Base-by-base conservation (phyloP, 2,329 filamentous ascomycete genomes). In the Escovopsis weberi region DNA sequence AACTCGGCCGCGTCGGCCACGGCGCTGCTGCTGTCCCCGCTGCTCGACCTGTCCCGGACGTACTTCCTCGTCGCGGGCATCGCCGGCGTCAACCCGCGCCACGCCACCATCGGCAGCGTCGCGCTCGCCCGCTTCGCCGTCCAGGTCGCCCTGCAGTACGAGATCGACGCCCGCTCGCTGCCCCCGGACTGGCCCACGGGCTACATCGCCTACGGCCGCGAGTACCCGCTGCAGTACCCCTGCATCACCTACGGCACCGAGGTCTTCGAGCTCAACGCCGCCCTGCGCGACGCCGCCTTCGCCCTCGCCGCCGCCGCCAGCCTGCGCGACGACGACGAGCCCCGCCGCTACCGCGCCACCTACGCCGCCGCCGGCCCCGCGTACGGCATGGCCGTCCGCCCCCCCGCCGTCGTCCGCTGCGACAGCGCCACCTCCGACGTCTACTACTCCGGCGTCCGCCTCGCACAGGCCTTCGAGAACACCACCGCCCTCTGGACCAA, bases 11-110 rank as follows among this genome's bases (percentile, higher is more conserved):
- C 72, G 6, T 78, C 78, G 0, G 69, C 83, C 46, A 70, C 70
- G 38, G 74, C 82, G 0, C 65, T 86, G 9, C 64, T 74, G n/a
- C 67, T 79, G 12, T 81, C 75, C 0, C 56, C 64, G 2, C 54
- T 63, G 10, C 85, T 87, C 57, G 69, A 86, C 59, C 67, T 87
- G 11, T 68, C 62, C 2, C 59, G 66, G 39, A 81, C 82, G 1
- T 87, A 87, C 61, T 85, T 85, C 59, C 59, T 87, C 44, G 59
- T 84, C 28, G 75, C 71, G 1, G 83, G 82, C 2, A 86, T 88
- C 47, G 82, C 77, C 2, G 82, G 83, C n/a, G 68, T 85, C 37
- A 85, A 76, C 56, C 83, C 82, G 1, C 73, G 78, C 47, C 61
- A 75, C 26, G 76, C 70, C 19, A 85, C 82, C 0, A 66, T 82